Evolutionary conservation across 192 early-diverging fungal species (phyloP), one percentile per base, ranked within the genome.

Genomic region (Umbelopsis sp.): DNA sequence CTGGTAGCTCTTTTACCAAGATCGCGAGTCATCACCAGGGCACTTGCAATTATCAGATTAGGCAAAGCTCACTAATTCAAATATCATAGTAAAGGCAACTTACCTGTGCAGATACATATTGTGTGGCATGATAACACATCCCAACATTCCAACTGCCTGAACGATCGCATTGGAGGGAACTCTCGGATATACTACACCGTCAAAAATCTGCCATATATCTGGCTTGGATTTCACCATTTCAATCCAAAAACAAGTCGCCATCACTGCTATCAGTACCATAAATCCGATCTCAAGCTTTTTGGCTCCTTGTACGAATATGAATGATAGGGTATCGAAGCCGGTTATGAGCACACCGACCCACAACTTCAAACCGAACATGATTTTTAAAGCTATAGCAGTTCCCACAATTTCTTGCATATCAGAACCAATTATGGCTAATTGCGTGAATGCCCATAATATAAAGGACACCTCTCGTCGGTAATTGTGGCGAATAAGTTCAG

Each of bases 321-420:
- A 88, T 3, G 91, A 67, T 49, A 95, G 87, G n/a, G 93, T 93
- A 71, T 95, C 91, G 6, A 87, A 58, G 1, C 90, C 84, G 0
- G 95, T 95, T 30, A 95, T 68, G 44, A 93, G 74, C 2, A 95
- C 89, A 4, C 95, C 95, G 44, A 82, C 78, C 79, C 86, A 86
- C 12, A 97, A 64, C 4, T 86, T 80, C 0, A 94, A 55, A 3
- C 81, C 78, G 67, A 94, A 91, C 44, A 97, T 72, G 46, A 97
- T 82, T 33, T 92, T 88, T 45, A 97, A 71, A 1, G 92, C 93
- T 65, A 97, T 94, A 3, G 94, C 95, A 7, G 94, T 94, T 12
- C 95, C 95, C n/a, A 97, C 89, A 16, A 95, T 92, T 64, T 91
- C 89, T 67, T 91, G 89, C 45, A 91, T 91, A 58, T 91, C 89